phyloP scores from a whole-genome alignment of 108 stramenopile genomes.

The Discostella pseudostelligera region DNA sequence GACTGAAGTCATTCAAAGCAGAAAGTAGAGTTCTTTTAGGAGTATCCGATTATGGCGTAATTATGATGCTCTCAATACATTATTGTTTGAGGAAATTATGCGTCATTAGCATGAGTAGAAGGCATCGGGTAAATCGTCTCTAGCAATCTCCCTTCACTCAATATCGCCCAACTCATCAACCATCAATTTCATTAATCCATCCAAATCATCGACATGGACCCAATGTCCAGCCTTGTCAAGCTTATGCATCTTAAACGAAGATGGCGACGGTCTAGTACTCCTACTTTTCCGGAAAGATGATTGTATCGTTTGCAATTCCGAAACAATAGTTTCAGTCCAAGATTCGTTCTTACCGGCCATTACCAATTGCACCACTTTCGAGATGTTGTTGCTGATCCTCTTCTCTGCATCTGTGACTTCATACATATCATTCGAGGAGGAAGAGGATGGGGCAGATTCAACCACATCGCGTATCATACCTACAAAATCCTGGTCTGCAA shows the following conservation, averaged over 20 bases:
- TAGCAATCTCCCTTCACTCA: no score
- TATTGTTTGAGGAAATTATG: no score
- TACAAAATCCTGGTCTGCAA: conserved; percentile 64
- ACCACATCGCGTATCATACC: conserved; percentile 43
- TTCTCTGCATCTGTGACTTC: no score
- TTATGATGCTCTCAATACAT: no score
- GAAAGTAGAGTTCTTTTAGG: no score
- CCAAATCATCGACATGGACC: conserved; percentile 88
- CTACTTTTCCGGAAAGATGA: conserved; percentile 18
- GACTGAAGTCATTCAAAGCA: no score
- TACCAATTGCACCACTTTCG: conserved; percentile 55
- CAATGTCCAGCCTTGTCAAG: conserved; percentile 85
- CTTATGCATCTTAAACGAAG: conserved; percentile 58
- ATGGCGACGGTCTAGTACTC: conserved; percentile 12
- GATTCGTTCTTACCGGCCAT: conserved; percentile 73
- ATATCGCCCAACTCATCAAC: not conserved
- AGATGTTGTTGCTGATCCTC: no score
- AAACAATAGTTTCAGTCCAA: conserved; percentile 58
- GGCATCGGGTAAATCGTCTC: no score
- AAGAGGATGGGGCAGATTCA: not conserved
- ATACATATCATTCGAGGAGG: no score
- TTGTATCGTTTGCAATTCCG: conserved; percentile 40
- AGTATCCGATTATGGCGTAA: no score
- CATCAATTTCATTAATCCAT: conserved; percentile 60
- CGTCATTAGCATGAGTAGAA: no score